phyloP scores from a whole-genome alignment of 2,329 filamentous ascomycete species.

The Aspergillus quadricinctus region DNA sequence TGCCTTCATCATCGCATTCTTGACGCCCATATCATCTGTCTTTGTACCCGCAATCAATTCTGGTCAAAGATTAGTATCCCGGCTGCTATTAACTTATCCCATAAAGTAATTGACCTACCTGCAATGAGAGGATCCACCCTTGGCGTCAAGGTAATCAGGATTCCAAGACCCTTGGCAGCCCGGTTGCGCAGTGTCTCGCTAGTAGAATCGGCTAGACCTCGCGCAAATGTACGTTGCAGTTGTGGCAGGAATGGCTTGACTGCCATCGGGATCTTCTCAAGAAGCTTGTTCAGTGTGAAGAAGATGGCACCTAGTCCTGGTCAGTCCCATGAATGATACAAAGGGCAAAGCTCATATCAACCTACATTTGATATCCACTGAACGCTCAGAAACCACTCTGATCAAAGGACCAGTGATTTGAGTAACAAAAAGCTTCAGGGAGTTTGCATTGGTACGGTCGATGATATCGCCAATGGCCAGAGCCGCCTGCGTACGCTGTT shows the following conservation, averaged over 20 bases:
- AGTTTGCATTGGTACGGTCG: constrained; percentile 81
- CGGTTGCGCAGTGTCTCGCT: constrained; percentile 83
- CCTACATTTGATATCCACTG: constrained; percentile 79
- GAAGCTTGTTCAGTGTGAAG: constrained; percentile 85
- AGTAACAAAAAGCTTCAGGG: constrained; percentile 90
- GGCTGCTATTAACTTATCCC: constrained; percentile 1
- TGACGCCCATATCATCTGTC: constrained; percentile 80
- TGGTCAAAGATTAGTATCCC: constrained; percentile 26
- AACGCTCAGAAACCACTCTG: constrained; percentile 93
- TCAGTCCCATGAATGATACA: constrained; percentile 14
- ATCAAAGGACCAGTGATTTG: constrained; percentile 97
- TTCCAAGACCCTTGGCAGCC: constrained; percentile 90
- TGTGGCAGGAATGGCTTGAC: constrained; percentile 97
- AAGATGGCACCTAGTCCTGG: constrained; percentile 69
- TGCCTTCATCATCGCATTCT: constrained; percentile 93
- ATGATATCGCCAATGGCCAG: constrained; percentile 94
- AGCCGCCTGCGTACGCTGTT: constrained; percentile 87
- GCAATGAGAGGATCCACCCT: constrained; percentile 90
- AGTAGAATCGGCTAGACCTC: constrained; percentile 86
- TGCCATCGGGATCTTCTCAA: constrained; percentile 94
- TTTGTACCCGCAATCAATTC: constrained; percentile 95
- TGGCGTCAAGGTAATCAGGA: constrained; percentile 90
- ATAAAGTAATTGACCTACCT: constrained; percentile 25
- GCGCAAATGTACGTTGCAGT: constrained; percentile 92
- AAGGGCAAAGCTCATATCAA: background rate